These are phyloP conservation scores for Raphanus hybrid DNA, from an alignment of 441 rosid genomes.

Conservation along the genomic window DNA sequence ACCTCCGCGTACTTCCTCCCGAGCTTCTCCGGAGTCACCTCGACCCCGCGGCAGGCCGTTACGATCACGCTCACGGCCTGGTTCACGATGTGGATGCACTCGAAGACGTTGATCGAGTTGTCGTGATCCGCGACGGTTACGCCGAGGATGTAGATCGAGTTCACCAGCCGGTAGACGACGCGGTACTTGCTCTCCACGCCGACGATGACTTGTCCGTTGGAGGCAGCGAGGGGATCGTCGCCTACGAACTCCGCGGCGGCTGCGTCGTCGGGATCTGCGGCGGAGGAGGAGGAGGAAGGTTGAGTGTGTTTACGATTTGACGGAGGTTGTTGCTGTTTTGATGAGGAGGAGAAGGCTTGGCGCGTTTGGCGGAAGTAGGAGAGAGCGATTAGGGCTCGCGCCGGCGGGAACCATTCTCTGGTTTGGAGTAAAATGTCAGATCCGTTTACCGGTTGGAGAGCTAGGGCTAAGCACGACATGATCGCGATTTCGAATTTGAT, in stretches of 20 bases:
- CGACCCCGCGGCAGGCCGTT: slow-evolving; percentile 95
- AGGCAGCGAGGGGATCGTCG: slow-evolving; percentile 93
- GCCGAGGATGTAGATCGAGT: slow-evolving; percentile 88
- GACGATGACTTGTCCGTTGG: slow-evolving; percentile 91
- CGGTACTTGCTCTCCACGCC: slow-evolving; percentile 96
- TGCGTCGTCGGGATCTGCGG: slow-evolving; percentile 43
- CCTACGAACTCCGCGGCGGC: slow-evolving; percentile 48
- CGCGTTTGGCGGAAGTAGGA: slow-evolving; percentile 91
- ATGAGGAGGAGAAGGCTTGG: slow-evolving; percentile 58
- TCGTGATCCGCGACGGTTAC: slow-evolving; percentile 83
- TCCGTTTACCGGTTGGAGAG: slow-evolving; percentile 86
- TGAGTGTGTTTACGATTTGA: slow-evolving; percentile 23
- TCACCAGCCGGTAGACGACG: slow-evolving; percentile 88
- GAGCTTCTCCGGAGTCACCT: slow-evolving; percentile 92
- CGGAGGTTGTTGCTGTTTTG: slow-evolving; percentile 43
- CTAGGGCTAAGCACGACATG: slow-evolving; percentile 87
- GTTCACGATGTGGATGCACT: slow-evolving; percentile 91
- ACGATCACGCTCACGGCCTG: slow-evolving; percentile 93
- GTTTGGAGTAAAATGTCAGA: slow-evolving; percentile 90
- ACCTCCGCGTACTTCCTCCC: slow-evolving; percentile 88
- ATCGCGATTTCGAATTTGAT: slow-evolving; percentile 3
- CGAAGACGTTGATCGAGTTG: slow-evolving; percentile 83
- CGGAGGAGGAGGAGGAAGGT: slow-evolving; percentile 43
- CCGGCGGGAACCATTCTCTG: slow-evolving; percentile 92
- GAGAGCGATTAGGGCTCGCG: slow-evolving; percentile 89